phyloP scores from a whole-genome alignment of 177 flowering plant species.

The Vitis hybrid region DNA sequence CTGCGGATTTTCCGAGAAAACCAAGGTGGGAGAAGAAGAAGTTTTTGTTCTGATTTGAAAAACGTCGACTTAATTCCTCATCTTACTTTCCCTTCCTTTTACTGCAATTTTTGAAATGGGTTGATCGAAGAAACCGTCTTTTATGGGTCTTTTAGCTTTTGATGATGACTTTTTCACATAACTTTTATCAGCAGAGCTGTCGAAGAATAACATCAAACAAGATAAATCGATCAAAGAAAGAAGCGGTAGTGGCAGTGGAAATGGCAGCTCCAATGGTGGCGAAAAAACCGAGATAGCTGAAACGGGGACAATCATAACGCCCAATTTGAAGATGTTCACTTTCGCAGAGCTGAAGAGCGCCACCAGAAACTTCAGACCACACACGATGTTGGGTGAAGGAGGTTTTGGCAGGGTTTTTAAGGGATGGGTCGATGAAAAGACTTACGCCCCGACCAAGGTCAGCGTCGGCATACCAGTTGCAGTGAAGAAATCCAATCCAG shows the following conservation, averaged over 20 bases:
- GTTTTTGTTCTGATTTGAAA: neutral
- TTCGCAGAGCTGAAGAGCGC: constrained; percentile 37
- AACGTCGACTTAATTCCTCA: too few species aligned
- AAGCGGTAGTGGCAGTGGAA: neutral
- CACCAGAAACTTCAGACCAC: constrained; percentile 45
- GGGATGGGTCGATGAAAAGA: constrained; percentile 43
- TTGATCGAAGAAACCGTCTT: too few species aligned
- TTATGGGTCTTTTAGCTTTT: too few species aligned
- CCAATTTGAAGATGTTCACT: constrained; percentile 30
- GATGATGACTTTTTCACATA: too few species aligned
- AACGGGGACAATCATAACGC: constrained; percentile 8
- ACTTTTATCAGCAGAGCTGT: neutral
- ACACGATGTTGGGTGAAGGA: constrained; percentile 42
- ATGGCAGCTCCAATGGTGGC: neutral
- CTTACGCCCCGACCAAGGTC: constrained; percentile 32
- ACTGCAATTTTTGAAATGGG: too few species aligned
- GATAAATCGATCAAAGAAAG: neutral
- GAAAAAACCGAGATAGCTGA: neutral
- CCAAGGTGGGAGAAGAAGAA: neutral
- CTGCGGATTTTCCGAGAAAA: neutral
- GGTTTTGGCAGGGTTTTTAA: constrained; percentile 53
- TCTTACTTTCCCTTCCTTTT: too few species aligned
- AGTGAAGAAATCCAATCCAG: constrained; percentile 41
- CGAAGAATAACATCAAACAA: neutral
- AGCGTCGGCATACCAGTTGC: constrained; percentile 46